Conservation (phyloP, 1,284 basidiomycete species). For the Xerocomus nothofagi region DNA sequence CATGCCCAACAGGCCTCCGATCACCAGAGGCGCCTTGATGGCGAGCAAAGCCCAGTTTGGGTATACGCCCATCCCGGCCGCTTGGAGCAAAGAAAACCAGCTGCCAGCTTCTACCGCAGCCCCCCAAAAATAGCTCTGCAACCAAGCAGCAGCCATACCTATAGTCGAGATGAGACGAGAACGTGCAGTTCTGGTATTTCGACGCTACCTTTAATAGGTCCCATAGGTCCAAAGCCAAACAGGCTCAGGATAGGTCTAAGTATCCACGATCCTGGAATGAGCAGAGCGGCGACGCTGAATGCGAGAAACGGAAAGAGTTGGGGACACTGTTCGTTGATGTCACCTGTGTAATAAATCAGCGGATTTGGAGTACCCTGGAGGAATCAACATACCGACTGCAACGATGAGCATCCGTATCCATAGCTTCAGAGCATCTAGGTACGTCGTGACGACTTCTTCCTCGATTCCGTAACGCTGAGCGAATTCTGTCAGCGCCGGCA, state of each 20-base stretch:
- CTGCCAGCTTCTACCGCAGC: neutral
- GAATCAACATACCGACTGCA: conserved; percentile 12
- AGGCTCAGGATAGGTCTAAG: conserved; percentile 9
- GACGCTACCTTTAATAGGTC: conserved; percentile 19
- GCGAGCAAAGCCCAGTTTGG: conserved; percentile 5
- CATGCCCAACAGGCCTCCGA: neutral
- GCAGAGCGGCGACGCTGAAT: conserved; percentile 4
- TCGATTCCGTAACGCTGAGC: neutral
- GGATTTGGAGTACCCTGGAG: too few species aligned
- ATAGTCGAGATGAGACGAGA: neutral
- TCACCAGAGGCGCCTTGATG: neutral
- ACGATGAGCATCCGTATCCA: neutral
- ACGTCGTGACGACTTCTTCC: neutral
- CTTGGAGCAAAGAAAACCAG: conserved; percentile 21
- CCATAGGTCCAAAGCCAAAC: conserved; percentile 21
- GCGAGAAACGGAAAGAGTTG: conserved; percentile 6
- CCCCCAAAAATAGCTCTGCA: conserved; percentile 16
- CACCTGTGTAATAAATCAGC: conserved; percentile 4
- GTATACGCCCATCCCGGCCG: conserved; percentile 13
- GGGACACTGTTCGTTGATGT: conserved; percentile 18
- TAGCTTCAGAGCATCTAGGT: neutral
- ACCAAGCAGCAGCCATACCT: conserved; percentile 18
- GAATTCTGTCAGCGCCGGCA: neutral
- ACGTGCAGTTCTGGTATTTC: rapidly evolving
- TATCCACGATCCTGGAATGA: conserved; percentile 15